These are phyloP conservation scores for Coemansia sp. DNA, from an alignment of 192 early-diverging fungal species.

Conservation along the genomic window DNA sequence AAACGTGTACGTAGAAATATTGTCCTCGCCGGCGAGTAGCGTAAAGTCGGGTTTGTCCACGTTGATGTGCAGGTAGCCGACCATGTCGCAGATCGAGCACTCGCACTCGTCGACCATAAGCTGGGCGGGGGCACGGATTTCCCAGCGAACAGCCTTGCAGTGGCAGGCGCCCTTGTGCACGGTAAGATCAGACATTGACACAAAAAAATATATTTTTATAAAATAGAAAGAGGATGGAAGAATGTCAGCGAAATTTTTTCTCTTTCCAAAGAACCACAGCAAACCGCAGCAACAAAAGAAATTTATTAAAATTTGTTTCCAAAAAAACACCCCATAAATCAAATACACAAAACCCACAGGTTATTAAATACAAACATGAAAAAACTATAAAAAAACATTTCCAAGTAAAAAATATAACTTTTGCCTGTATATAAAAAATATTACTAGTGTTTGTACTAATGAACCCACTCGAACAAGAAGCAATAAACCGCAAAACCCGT, in stretches of 20 bases:
- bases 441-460: conserved; percentile 6
- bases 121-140: conserved; percentile 30
- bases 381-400: too few relatives aligned
- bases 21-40: conserved; percentile 31
- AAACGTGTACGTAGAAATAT: conserved; percentile 52
- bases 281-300: neutral
- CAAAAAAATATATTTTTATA: neutral
- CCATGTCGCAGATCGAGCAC: conserved; percentile 39
- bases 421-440: too few relatives aligned
- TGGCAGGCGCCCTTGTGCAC: conserved; percentile 41
- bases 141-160: conserved; percentile 39
- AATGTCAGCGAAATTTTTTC: too few relatives aligned
- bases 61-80: conserved; percentile 46
- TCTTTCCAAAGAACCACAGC: neutral
- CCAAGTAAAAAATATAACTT: too few relatives aligned
- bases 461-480: conserved; percentile 58
- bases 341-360: too few relatives aligned
- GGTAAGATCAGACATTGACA: conserved; percentile 11
- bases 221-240: neutral
- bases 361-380: too few relatives aligned
- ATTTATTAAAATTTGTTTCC: too few relatives aligned
- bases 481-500: conserved; percentile 65
- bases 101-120: conserved; percentile 44
- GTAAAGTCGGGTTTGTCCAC: conserved; percentile 32
- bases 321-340: too few relatives aligned